Percentiles rank a stretch among this genome's conserved stretches.
Evolutionary conservation across 768 basidiomycete species (phyloP).

Genomic region (Dentipellis fragilis): DNA sequence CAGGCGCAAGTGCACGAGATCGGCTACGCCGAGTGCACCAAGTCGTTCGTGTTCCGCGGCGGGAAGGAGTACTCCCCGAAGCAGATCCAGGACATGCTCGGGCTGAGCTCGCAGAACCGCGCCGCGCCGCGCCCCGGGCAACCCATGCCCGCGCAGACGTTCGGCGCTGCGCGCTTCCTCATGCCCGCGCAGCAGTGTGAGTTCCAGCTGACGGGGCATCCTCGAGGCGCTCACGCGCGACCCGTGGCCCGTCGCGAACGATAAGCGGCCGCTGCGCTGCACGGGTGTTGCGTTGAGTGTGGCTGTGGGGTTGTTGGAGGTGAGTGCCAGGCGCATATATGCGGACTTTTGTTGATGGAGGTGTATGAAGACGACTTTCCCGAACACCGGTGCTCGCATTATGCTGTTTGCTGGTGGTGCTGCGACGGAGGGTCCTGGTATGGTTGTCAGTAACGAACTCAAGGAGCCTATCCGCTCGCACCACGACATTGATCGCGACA

Average conservation of each 20-base stretch:
- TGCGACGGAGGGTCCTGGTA: constrained; percentile 91
- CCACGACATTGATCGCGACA: constrained; percentile 96
- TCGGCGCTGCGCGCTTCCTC: constrained; percentile 85
- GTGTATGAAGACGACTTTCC: constrained; percentile 63
- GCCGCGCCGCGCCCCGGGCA: constrained; percentile 84
- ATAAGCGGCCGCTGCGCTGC: constrained; percentile 87
- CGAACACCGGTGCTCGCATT: constrained; percentile 91
- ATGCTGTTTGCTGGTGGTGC: constrained; percentile 96
- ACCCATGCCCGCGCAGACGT: constrained; percentile 67
- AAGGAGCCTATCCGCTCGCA: constrained; percentile 97
- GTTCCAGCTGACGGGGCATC: constrained; percentile 90
- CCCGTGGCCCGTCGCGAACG: constrained; percentile 95
- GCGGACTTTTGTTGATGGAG: neutral
- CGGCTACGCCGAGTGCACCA: constrained; percentile 90
- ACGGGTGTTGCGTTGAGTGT: constrained; percentile 93
- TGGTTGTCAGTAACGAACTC: constrained; percentile 92
- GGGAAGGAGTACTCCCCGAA: constrained; percentile 94
- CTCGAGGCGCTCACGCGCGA: constrained; percentile 81
- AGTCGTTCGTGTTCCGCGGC: constrained; percentile 98
- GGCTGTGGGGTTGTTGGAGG: constrained; percentile 87
- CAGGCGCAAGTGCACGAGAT: constrained; percentile 98
- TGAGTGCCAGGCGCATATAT: constrained; percentile 18
- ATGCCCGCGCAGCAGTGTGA: constrained; percentile 89
- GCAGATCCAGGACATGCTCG: constrained; percentile 98
- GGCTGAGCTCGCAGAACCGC: constrained; percentile 66